These are phyloP conservation scores for Epichloe scottii DNA, from an alignment of 2,329 filamentous ascomycete genomes.

Conservation along the genomic window DNA sequence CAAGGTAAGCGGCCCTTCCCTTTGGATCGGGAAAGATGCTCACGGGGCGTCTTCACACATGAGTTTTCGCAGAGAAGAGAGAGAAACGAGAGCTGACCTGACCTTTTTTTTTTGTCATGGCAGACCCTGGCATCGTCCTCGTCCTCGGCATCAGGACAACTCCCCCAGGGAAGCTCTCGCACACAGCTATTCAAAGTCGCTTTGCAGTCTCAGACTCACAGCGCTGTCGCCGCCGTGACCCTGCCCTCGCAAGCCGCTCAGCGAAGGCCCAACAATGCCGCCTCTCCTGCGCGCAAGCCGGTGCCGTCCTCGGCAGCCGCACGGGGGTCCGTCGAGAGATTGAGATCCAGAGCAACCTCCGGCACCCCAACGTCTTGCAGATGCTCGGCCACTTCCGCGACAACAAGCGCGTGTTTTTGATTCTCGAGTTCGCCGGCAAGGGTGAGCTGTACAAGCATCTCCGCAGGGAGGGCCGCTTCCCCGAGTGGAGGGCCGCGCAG, in stretches of 20 bases:
- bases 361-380: conserved; percentile 51
- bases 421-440: conserved; percentile 52
- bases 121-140: conserved; percentile 17
- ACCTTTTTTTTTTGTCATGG: no score
- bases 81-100: neutral
- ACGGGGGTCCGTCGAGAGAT: conserved; percentile 50
- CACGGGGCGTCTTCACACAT: neutral
- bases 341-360: conserved; percentile 60
- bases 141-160: conserved; percentile 26
- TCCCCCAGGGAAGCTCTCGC: conserved; percentile 45
- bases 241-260: conserved; percentile 55
- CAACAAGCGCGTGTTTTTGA: conserved; percentile 57
- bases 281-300: conserved; percentile 42
- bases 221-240: conserved; percentile 51
- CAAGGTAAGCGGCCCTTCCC: conserved; percentile 48
- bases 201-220: conserved; percentile 64
- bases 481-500: conserved; percentile 56
- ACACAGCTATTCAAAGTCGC: conserved; percentile 79
- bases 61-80: neutral
- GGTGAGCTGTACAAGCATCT: conserved; percentile 64
- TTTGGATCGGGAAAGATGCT: neutral
- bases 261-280: conserved; percentile 31
- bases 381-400: conserved; percentile 64
- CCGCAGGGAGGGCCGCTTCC: conserved; percentile 51
- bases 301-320: conserved; percentile 20